These are phyloP conservation scores for Dujonia santamariae DNA, from an alignment of 1,139 yeast genomes.

Conservation along the genomic window DNA sequence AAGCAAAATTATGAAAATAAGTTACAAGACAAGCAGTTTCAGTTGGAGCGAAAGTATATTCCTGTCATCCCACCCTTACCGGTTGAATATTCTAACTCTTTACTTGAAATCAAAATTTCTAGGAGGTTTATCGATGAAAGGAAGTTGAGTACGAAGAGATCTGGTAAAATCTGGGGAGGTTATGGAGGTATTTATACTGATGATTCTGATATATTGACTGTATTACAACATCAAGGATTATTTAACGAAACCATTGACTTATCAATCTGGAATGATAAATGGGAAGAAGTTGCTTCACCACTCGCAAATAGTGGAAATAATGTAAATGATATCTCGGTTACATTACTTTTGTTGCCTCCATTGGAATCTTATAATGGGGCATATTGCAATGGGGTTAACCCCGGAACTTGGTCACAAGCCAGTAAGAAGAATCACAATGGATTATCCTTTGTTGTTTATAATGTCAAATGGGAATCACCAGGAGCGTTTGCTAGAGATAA, in stretches of 20 bases:
- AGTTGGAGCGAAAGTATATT: constrained; percentile 23
- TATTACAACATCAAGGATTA: constrained; percentile 72
- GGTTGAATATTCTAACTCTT: constrained; percentile 52
- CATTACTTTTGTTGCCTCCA: constrained; percentile 67
- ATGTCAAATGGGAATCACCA: constrained; percentile 48
- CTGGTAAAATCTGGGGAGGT: constrained; percentile 92
- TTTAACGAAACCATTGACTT: constrained; percentile 33
- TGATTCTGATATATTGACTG: constrained; percentile 81
- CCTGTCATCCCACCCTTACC: constrained; percentile 48
- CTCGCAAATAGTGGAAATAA: constrained; percentile 6
- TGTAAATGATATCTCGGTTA: constrained; percentile 58
- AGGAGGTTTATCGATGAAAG: constrained; percentile 33
- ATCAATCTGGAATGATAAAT: constrained; percentile 32
- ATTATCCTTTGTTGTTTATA: constrained; percentile 56
- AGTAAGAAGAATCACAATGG: constrained; percentile 58
- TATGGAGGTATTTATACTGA: constrained; percentile 77
- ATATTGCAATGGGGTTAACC: constrained; percentile 63
- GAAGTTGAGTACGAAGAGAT: constrained; percentile 41
- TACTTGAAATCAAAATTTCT: constrained; percentile 67
- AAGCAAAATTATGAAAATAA: constrained; percentile 26
- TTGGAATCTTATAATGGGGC: constrained; percentile 60
- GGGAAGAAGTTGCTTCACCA: constrained; percentile 32
- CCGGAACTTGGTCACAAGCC: constrained; percentile 64
- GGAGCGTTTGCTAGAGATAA: constrained; percentile 31
- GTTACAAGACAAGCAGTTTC: constrained; percentile 15